phyloP scores from a whole-genome alignment of 1,284 basidiomycete species.

The Thelephora terrestris region DNA sequence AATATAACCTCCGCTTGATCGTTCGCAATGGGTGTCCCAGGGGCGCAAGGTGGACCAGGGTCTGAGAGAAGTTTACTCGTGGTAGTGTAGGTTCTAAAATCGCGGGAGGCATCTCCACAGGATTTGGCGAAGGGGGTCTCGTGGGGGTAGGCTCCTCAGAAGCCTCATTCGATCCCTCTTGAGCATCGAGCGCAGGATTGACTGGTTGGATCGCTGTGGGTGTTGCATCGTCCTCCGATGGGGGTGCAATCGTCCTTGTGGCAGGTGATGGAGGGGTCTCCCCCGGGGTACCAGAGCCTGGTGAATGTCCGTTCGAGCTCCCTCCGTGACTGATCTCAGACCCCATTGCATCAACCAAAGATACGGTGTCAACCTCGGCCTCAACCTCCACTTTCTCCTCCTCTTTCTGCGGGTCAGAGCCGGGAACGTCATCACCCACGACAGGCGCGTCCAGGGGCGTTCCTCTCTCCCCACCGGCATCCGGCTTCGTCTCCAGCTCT shows the following conservation, averaged over 20 bases:
- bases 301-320: not conserved
- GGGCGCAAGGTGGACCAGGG: constrained; percentile 31
- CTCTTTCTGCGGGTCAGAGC: not conserved
- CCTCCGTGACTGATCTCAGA: constrained; percentile 21
- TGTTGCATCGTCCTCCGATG: too few relatives aligned
- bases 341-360: constrained; percentile 56
- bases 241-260: not conserved
- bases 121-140: not conserved
- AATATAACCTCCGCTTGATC: constrained; percentile 30
- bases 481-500: not conserved
- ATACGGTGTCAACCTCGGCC: constrained; percentile 40
- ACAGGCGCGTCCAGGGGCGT: not conserved
- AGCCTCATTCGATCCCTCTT: not conserved
- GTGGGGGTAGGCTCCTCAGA: not conserved
- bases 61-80: constrained; percentile 25
- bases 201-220: too few relatives aligned
- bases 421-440: not conserved
- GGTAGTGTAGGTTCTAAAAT: constrained; percentile 7
- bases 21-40: constrained; percentile 27
- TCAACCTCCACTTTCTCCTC: constrained; percentile 3
- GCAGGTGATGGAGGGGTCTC: not conserved
- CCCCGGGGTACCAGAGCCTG: not conserved
- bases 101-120: not conserved
- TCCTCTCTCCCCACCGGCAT: not conserved
- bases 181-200: not conserved